These are phyloP conservation scores for Mucor lusitanicus DNA, from an alignment of 371 early-diverging fungal species.

Conservation along the genomic window DNA sequence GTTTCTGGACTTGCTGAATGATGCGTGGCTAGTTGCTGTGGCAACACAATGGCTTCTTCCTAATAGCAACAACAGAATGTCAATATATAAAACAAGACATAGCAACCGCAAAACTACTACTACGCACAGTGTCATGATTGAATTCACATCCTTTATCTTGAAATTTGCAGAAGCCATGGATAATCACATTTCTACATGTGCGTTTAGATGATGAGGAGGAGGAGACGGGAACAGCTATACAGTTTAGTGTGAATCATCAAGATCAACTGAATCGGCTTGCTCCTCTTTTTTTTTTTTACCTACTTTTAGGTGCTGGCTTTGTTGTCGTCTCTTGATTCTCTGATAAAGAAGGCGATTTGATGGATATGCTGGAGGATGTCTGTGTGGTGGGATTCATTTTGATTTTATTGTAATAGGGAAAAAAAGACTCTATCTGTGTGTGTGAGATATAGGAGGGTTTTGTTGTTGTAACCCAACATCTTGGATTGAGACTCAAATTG, in stretches of 20 bases:
- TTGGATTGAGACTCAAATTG: too few species aligned
- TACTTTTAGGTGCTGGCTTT: neutral
- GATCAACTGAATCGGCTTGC: neutral
- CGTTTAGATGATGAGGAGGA: constrained; percentile 35
- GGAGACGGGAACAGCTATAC: neutral
- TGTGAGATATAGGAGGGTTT: neutral
- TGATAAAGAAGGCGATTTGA: neutral
- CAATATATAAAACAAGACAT: too few species aligned
- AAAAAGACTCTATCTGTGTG: neutral
- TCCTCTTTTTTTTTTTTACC: neutral
- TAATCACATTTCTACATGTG: constrained; percentile 79
- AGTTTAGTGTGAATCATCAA: neutral
- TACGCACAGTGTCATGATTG: constrained; percentile 72
- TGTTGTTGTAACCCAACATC: too few species aligned
- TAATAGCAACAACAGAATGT: too few species aligned
- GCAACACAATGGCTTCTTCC: constrained; percentile 16
- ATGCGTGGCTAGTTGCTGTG: constrained; percentile 2
- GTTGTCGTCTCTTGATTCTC: neutral
- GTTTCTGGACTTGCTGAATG: neutral
- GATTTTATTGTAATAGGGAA: neutral
- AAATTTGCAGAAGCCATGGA: constrained; percentile 86
- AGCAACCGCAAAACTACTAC: too few species aligned
- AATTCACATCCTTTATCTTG: constrained; percentile 87
- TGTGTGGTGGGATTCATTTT: neutral
- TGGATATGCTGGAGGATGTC: neutral